These are phyloP conservation scores for Coniferiporia sulphurascens DNA, from an alignment of 1,284 basidiomycete genomes.

Conservation along the genomic window DNA sequence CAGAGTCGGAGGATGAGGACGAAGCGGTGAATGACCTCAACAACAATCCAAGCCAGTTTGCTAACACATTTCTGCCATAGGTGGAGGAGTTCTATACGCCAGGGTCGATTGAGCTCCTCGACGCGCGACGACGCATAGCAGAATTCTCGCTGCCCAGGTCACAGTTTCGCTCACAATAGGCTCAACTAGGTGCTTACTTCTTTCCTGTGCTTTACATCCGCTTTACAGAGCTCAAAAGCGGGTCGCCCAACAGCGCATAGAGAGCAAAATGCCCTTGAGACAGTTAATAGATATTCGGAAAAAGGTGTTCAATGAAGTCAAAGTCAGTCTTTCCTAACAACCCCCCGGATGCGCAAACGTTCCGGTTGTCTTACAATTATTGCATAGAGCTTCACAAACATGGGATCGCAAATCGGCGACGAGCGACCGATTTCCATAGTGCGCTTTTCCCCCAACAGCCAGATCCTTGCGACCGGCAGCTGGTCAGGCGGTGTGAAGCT, in stretches of 20 bases:
- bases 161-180: conserved; percentile 56
- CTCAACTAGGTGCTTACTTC: conserved; percentile 76
- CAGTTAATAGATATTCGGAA: conserved; percentile 89
- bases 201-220: conserved; percentile 29
- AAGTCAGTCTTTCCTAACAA: conserved; percentile 49
- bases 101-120: conserved; percentile 80
- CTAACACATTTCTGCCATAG: conserved; percentile 29
- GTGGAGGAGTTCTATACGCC: conserved; percentile 97
- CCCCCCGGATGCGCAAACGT: conserved; percentile 2
- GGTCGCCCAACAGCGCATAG: conserved; percentile 83
- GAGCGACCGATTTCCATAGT: conserved; percentile 92
- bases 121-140: conserved; percentile 80
- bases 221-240: conserved; percentile 85
- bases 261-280: conserved; percentile 85
- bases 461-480: conserved; percentile 85
- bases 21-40: conserved; percentile 60
- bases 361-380: neutral
- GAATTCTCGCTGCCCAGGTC: conserved; percentile 92
- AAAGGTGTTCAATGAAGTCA: conserved; percentile 83
- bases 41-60: neutral
- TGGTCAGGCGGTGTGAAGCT: conserved; percentile 95
- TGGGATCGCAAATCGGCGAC: conserved; percentile 97
- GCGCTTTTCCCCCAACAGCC: conserved; percentile 89
- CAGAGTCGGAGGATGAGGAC: conserved; percentile 57
- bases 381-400: conserved; percentile 75